These are phyloP conservation scores for Wickerhamomyces alni DNA, from an alignment of 805 yeast species.

Conservation along the genomic window DNA sequence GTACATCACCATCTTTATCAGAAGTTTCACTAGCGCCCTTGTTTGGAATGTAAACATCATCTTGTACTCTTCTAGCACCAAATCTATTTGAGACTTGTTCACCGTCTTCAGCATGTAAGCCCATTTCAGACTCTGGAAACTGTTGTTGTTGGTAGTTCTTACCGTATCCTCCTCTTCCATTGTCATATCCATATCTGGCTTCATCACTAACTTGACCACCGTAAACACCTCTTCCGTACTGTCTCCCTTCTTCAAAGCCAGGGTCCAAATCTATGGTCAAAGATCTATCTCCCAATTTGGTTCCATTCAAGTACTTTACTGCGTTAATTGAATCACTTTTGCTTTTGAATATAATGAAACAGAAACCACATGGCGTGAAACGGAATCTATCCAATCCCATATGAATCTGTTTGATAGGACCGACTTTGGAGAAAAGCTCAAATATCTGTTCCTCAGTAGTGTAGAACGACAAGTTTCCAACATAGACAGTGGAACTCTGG, in stretches of 20 bases:
- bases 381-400: conserved; percentile 94
- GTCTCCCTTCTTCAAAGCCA: conserved; percentile 93
- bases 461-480: conserved; percentile 83
- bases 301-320: conserved; percentile 73
- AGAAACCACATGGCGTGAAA: conserved; percentile 94
- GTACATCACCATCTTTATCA: too few species aligned
- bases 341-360: conserved; percentile 74
- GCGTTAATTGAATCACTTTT: conserved; percentile 75
- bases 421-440: conserved; percentile 74
- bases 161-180: conserved; percentile 41
- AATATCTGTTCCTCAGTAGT: conserved; percentile 94
- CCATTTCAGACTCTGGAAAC: conserved; percentile 25
- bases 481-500: conserved; percentile 73
- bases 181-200: conserved; percentile 41
- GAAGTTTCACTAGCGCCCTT: neutral
- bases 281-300: conserved; percentile 76
- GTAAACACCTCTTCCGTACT: conserved; percentile 85
- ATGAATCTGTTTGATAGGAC: conserved; percentile 69
- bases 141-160: conserved; percentile 7
- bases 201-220: conserved; percentile 93
- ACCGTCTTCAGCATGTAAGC: conserved; percentile 1
- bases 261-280: conserved; percentile 91
- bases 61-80: conserved; percentile 25
- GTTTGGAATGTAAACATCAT: conserved; percentile 20
- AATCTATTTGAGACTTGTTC: conserved; percentile 18